These are phyloP conservation scores for Allium fistulosum DNA, from an alignment of 106 monocot species.

Conservation along the genomic window DNA sequence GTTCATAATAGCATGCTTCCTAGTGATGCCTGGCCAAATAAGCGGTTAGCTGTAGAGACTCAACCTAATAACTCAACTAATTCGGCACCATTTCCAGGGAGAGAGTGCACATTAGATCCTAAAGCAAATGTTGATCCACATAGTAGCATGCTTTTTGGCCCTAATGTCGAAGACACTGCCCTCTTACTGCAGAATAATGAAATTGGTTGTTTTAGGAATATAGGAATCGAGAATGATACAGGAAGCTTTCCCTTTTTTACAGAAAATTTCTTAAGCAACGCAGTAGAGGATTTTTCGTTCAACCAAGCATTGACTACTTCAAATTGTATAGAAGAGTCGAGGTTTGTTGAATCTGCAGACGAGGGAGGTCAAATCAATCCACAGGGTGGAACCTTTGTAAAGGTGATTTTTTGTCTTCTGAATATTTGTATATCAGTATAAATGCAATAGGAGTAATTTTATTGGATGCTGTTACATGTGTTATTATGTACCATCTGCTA, in stretches of 20 bases:
- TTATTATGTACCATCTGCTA: too few species aligned
- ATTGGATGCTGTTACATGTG: too few species aligned
- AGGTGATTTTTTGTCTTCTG: conserved; percentile 23
- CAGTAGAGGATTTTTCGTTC: conserved; percentile 42
- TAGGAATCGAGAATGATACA: conserved; percentile 33
- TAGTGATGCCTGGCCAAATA: conserved; percentile 43
- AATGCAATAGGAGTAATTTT: too few species aligned
- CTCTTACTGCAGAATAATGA: conserved; percentile 36
- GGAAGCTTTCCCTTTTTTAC: conserved; percentile 7
- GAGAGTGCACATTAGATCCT: conserved; percentile 49
- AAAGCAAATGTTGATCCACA: conserved; percentile 44
- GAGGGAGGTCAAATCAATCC: conserved; percentile 31
- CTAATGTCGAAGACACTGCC: conserved; percentile 50
- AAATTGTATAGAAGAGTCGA: conserved; percentile 45
- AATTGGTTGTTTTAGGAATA: conserved; percentile 31
- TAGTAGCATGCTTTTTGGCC: conserved; percentile 58
- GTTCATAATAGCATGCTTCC: conserved; percentile 32
- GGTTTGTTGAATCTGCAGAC: conserved; percentile 37
- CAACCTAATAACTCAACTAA: conserved; percentile 24
- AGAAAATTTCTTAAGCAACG: conserved; percentile 27
- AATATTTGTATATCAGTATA: too few species aligned
- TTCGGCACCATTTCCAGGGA: conserved; percentile 45
- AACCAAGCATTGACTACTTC: conserved; percentile 37
- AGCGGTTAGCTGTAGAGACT: conserved; percentile 49
- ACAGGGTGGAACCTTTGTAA: conserved; percentile 55